Evolutionary conservation across 2,329 filamentous ascomycete genomes (phyloP), one percentile per base, ranked within the genome.

Genomic region (Clarireedia hainanense): DNA sequence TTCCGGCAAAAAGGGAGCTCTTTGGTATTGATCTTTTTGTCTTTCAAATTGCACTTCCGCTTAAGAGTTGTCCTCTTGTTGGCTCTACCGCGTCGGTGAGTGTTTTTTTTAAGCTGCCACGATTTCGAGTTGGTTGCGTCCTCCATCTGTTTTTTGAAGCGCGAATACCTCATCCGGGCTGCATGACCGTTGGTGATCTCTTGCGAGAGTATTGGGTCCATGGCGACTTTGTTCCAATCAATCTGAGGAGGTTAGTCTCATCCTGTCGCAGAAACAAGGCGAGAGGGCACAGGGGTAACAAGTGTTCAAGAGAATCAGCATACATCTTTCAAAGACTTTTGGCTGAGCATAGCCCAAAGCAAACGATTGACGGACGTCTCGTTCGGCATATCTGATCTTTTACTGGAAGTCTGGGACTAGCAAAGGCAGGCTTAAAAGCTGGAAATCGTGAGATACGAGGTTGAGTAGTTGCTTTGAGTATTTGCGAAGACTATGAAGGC

Each of bases 121-220:
- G 59, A 52, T 4, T 56, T 49, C 7, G 55, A 53, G 4, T 65
- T 60, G 3, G 64, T 69, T n/a, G 37, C 26, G 14, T 74, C 74
- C 57, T 81, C 78, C 71, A 79, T 77, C 47, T 79, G 75, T 54
- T 74, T 71, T 57, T 72, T 75, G 67, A 80, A 80, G 37, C 78
- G 75, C 23, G 75, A 77, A 64, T 75, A 81, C 27, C 79, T 74
- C 78, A 81, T 81, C 40, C 78, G 75, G 14, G 78, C 78, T 3
- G 78, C 78, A 62, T 81, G 79, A 39, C 77, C 79, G 52, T 80
- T 81, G 37, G 75, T 76, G 53, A 81, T 78, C 46, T 74, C 74
- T 12, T 77, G 67, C 7, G 39, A 45, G 10, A 67, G 61, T 40
- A 65, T 54, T 0, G 65, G 65, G 47, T 77, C 68, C 2, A 66